These are phyloP conservation scores for Ophiostoma novo-ulmi DNA, from an alignment of 2,329 filamentous ascomycete genomes.

Conservation along the genomic window DNA sequence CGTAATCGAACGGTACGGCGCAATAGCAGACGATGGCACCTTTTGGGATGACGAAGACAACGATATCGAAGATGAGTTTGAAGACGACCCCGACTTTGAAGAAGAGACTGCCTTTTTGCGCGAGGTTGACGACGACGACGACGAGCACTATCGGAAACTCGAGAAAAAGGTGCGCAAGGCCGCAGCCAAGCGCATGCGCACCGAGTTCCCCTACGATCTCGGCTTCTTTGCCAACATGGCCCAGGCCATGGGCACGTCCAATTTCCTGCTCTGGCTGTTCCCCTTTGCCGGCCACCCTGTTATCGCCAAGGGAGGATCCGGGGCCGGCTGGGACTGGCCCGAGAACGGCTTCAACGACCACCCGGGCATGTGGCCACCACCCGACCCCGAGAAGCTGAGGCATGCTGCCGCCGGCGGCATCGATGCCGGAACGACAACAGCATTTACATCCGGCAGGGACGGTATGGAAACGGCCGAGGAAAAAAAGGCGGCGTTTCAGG, in stretches of 20 bases:
- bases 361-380: conserved; percentile 57
- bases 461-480: conserved; percentile 40
- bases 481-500: conserved; percentile 45
- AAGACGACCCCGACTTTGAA: conserved; percentile 32
- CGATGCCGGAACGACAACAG: not conserved
- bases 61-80: conserved; percentile 28
- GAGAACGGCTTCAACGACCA: conserved; percentile 72
- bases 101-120: conserved; percentile 13
- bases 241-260: conserved; percentile 68
- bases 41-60: conserved; percentile 37
- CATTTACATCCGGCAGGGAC: conserved; percentile 13
- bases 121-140: conserved; percentile 19
- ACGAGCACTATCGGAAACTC: conserved; percentile 31
- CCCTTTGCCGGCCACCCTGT: conserved; percentile 55
- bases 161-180: not conserved
- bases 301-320: conserved; percentile 36
- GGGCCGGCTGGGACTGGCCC: conserved; percentile 57
- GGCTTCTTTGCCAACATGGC: conserved; percentile 68
- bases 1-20: conserved; percentile 44
- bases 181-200: conserved; percentile 45
- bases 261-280: conserved; percentile 62
- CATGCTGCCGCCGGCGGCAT: conserved; percentile 32
- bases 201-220: conserved; percentile 80
- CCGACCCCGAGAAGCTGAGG: conserved; percentile 56
- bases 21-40: conserved; percentile 36